Conservation (phyloP, 2,329 filamentous ascomycete genomes). For the Phyllosticta capitalensis region DNA sequence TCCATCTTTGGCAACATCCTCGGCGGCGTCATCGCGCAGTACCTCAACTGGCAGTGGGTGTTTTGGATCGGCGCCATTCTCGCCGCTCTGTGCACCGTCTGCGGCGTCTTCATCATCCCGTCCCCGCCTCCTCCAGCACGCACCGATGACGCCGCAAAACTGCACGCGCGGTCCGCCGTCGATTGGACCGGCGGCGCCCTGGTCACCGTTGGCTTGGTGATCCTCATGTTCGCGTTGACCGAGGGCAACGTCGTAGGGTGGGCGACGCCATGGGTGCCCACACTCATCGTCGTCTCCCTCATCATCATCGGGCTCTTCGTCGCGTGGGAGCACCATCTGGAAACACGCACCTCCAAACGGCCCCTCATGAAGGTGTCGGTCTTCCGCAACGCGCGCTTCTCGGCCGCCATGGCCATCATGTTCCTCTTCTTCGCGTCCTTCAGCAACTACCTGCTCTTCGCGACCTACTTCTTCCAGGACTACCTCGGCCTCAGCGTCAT, state of each 20-base stretch:
- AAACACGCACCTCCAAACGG: conserved; percentile 36
- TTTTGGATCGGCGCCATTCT: conserved; percentile 54
- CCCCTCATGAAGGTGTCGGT: conserved; percentile 55
- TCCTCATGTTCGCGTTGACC: conserved; percentile 54
- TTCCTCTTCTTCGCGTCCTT: conserved; percentile 54
- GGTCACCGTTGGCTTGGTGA: conserved; percentile 50
- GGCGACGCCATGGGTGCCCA: conserved; percentile 49
- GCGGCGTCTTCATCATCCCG: conserved; percentile 49
- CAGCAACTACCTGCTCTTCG: conserved; percentile 54
- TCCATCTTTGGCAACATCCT: conserved; percentile 53
- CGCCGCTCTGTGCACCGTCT: conserved; percentile 43
- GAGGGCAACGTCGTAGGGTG: conserved; percentile 59
- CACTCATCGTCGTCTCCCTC: conserved; percentile 47
- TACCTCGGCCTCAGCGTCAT: conserved; percentile 50
- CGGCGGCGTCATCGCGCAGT: conserved; percentile 52
- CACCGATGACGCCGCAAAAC: conserved; percentile 1
- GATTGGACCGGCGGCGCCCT: conserved; percentile 56
- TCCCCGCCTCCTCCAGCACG: conserved; percentile 36
- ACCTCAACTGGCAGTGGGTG: conserved; percentile 56
- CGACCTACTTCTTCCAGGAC: conserved; percentile 59
- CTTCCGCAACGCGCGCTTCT: conserved; percentile 48
- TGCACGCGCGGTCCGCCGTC: conserved; percentile 38
- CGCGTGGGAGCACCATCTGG: conserved; percentile 49
- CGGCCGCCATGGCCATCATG: conserved; percentile 53
- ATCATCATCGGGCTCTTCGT: conserved; percentile 46